A percentile compares a stretch with the other conserved stretches of the same genome.
Evolutionary conservation across 176 grass and related monocot species (phyloP).

Genomic region (bread wheat (Triticum aestivum)): DNA sequence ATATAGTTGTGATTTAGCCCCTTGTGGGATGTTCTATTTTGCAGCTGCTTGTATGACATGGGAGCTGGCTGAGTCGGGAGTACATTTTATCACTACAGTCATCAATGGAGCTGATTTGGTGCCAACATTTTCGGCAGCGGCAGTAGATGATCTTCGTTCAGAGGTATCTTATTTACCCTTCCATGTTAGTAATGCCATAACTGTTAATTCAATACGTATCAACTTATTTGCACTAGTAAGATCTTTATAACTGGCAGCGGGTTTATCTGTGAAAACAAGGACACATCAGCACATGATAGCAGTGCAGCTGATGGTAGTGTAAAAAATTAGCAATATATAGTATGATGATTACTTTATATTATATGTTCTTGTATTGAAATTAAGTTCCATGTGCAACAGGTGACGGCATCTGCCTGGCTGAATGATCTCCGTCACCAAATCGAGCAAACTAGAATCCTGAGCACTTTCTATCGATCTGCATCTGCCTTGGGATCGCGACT

Average conservation of each 20-base stretch:
- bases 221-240: not conserved
- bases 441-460: constrained; percentile 89
- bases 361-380: not conserved
- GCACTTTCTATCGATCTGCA: constrained; percentile 93
- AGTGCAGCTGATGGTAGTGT: not conserved
- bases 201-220: not conserved
- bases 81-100: constrained; percentile 91
- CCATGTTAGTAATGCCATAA: not conserved
- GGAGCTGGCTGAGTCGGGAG: constrained; percentile 95
- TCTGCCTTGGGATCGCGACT: constrained; percentile 88
- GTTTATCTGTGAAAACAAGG: not conserved
- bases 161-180: constrained; percentile 52
- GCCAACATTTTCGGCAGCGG: constrained; percentile 89
- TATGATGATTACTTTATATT: not conserved
- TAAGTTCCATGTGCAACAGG: constrained; percentile 46
- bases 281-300: not conserved
- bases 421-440: constrained; percentile 96
- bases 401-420: constrained; percentile 92
- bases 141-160: constrained; percentile 90
- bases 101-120: constrained; percentile 97
- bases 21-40: constrained; percentile 17
- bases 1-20: constrained; percentile 1
- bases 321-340: not conserved
- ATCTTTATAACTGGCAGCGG: not conserved
- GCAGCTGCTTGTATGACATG: constrained; percentile 98